These are phyloP conservation scores for Collybia nuda DNA, from an alignment of 768 basidiomycete species.

Conservation along the genomic window DNA sequence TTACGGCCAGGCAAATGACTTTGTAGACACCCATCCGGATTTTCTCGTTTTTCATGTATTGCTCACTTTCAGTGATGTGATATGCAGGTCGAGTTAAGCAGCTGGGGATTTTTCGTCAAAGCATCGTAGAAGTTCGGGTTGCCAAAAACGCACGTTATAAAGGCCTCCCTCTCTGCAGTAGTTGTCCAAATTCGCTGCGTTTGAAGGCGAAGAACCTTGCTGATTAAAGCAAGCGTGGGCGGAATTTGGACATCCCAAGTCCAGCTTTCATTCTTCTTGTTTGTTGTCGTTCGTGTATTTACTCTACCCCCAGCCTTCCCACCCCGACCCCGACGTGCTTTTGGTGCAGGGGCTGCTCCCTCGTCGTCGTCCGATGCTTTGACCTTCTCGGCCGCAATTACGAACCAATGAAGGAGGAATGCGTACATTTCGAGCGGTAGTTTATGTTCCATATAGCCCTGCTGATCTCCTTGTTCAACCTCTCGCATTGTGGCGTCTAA, in stretches of 20 bases:
- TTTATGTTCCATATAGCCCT: conserved; percentile 63
- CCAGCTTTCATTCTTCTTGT: conserved; percentile 56
- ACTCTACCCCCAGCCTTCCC: conserved; percentile 46
- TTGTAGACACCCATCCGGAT: conserved; percentile 82
- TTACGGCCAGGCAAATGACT: conserved; percentile 88
- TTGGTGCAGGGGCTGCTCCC: conserved; percentile 38
- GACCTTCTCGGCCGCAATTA: conserved; percentile 75
- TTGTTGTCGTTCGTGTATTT: conserved; percentile 34
- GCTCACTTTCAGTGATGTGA: conserved; percentile 81
- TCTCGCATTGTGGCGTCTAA: conserved; percentile 72
- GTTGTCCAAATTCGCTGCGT: conserved; percentile 89
- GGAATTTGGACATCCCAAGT: conserved; percentile 81
- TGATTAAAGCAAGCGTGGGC: conserved; percentile 63
- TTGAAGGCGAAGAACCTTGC: conserved; percentile 64
- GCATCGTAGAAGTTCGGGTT: background rate
- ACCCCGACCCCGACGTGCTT: conserved; percentile 57
- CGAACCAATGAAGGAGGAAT: conserved; percentile 93
- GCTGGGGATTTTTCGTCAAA: conserved; percentile 34
- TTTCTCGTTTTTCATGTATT: conserved; percentile 77
- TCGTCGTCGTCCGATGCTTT: conserved; percentile 49
- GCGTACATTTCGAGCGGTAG: conserved; percentile 85
- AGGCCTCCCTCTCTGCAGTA: conserved; percentile 80
- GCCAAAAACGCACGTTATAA: conserved; percentile 65
- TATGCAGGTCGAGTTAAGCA: conserved; percentile 90
- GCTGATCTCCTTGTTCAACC: conserved; percentile 66